These are phyloP conservation scores for Coemansia sp. DNA, from an alignment of 192 early-diverging fungal genomes.

Conservation along the genomic window DNA sequence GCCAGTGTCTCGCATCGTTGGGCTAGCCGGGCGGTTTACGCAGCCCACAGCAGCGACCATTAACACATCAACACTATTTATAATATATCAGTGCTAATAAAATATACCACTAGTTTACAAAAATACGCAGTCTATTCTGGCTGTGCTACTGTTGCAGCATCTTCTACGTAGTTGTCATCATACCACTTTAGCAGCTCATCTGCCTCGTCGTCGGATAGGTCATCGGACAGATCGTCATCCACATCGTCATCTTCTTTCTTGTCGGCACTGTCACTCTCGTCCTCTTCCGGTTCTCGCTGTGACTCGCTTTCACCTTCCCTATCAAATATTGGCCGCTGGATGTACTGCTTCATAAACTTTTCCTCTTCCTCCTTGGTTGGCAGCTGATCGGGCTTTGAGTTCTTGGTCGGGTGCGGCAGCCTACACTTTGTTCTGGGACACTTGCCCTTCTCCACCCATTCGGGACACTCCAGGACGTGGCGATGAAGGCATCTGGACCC, in stretches of 20 bases:
- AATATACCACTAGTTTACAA: background rate
- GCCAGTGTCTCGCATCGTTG: conserved; percentile 43
- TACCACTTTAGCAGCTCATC: conserved; percentile 53
- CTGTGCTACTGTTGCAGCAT: background rate
- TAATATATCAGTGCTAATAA: conserved; percentile 4
- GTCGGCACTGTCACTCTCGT: background rate
- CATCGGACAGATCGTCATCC: conserved; percentile 16
- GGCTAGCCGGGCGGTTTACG: conserved; percentile 34
- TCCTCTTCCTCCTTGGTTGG: conserved; percentile 29
- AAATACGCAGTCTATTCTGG: background rate
- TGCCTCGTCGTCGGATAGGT: conserved; percentile 39
- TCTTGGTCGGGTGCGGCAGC: conserved; percentile 54
- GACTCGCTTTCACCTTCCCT: background rate
- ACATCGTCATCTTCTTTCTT: conserved; percentile 4
- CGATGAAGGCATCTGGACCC: conserved; percentile 57
- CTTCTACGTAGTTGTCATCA: conserved; percentile 33
- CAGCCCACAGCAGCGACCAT: conserved; percentile 47
- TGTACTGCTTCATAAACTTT: conserved; percentile 15
- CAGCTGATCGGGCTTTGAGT: background rate
- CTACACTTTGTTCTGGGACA: conserved; percentile 59
- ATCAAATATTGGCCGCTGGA: conserved; percentile 36
- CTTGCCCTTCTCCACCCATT: conserved; percentile 60
- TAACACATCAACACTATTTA: conserved; percentile 4
- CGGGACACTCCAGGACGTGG: conserved; percentile 70
- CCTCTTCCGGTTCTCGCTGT: background rate